phyloP scores from a whole-genome alignment of 495 filamentous ascomycete species.

The Pseudoneurospora amorphoporcata region DNA sequence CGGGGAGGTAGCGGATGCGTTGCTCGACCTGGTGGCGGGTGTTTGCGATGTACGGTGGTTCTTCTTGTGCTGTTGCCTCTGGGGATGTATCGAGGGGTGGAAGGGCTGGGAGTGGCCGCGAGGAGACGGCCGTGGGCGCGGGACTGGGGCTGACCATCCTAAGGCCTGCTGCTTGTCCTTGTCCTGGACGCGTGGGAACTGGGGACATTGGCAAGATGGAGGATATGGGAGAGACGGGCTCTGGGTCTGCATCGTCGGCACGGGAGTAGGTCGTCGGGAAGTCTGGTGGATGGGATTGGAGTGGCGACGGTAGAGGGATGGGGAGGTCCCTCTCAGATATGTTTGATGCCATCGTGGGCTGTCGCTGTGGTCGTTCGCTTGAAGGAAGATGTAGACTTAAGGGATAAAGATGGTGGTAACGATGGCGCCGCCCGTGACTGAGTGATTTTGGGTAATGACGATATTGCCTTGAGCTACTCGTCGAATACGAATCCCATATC shows the following conservation, averaged over 20 bases:
- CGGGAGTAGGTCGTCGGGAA: neutral
- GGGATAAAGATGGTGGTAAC: neutral
- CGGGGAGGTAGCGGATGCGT: slow-evolving; percentile 20
- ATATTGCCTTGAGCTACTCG: neutral
- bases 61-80: neutral
- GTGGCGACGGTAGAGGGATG: neutral
- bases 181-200: neutral
- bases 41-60: neutral
- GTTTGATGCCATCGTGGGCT: neutral
- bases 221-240: neutral
- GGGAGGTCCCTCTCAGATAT: neutral
- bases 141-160: neutral
- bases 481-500: neutral
- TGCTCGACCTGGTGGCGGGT: neutral
- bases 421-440: neutral
- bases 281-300: neutral
- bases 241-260: neutral
- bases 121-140: neutral
- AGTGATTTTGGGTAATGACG: neutral
- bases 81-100: neutral
- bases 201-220: neutral
- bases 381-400: neutral
- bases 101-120: neutral
- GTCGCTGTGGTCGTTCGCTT: neutral
- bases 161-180: neutral